phyloP scores from a whole-genome alignment of 2,329 filamentous ascomycete species.

The Cadophora sp. region DNA sequence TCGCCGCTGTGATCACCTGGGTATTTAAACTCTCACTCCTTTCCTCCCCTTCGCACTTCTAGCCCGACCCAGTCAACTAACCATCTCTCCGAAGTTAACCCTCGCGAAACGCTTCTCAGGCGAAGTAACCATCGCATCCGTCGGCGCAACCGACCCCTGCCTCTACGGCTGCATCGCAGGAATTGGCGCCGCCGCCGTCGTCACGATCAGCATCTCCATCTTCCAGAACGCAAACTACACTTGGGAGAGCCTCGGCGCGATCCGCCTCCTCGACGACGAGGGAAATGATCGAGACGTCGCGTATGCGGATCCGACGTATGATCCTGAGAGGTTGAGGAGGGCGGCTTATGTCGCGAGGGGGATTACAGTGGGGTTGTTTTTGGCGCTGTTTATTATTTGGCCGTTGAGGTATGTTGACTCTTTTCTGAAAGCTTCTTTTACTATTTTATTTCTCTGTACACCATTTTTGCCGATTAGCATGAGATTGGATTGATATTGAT shows the following conservation, averaged over 20 bases:
- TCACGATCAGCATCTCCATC: conserved; percentile 23
- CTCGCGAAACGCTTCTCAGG: conserved; percentile 25
- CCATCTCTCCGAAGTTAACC: conserved; percentile 1
- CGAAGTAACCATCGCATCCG: conserved; percentile 21
- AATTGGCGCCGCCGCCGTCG: conserved; percentile 22
- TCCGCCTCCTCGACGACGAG: conserved; percentile 19
- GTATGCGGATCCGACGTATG: conserved; percentile 23
- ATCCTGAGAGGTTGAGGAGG: conserved; percentile 20
- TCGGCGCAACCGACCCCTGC: conserved; percentile 23
- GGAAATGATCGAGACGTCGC: conserved; percentile 23
- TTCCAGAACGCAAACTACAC: conserved; percentile 22
- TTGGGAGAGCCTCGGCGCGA: conserved; percentile 21
- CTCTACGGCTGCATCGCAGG: conserved; percentile 27
- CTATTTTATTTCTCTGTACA: background rate
- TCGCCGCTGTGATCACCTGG: conserved; percentile 28
- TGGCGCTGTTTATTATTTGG: conserved; percentile 27
- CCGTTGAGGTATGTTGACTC: conserved; percentile 20
- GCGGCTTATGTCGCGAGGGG: conserved; percentile 24
- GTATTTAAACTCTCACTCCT: too few species aligned
- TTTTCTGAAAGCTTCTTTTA: too few species aligned
- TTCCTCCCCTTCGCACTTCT: background rate
- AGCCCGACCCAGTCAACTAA: background rate
- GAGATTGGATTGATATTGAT: too few species aligned
- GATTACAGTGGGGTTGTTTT: conserved; percentile 23
- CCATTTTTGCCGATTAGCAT: background rate